Conservation (phyloP, 2,329 filamentous ascomycete species). For the Exophiala spinifera region DNA sequence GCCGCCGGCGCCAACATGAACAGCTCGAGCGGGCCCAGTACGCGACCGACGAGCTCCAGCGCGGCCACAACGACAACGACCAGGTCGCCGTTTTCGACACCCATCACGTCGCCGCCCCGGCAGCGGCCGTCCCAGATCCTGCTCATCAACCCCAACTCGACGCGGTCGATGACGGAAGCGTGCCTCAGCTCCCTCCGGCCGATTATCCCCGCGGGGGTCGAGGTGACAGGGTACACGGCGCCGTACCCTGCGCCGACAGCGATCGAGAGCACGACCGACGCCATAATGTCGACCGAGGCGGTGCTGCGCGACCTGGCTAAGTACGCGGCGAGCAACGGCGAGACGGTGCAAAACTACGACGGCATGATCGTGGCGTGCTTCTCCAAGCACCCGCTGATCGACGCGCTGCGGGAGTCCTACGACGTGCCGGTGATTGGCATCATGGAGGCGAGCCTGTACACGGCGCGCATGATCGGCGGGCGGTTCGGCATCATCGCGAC, state of each 20-base stretch:
- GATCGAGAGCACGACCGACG: slow-evolving; percentile 51
- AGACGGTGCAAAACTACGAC: slow-evolving; percentile 39
- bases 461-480: slow-evolving; percentile 49
- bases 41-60: slow-evolving; percentile 16
- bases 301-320: slow-evolving; percentile 45
- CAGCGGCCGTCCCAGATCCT: slow-evolving; percentile 36
- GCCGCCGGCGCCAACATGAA: slow-evolving; percentile 11
- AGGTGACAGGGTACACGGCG: slow-evolving; percentile 51
- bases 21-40: slow-evolving; percentile 16
- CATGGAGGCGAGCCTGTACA: slow-evolving; percentile 52
- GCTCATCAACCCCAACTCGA: slow-evolving; percentile 50
- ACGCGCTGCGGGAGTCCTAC: slow-evolving; percentile 48
- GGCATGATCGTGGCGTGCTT: slow-evolving; percentile 52
- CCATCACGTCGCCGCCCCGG: slow-evolving; percentile 25
- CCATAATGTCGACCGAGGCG: slow-evolving; percentile 50
- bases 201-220: slow-evolving; percentile 48
- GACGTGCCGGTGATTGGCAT: slow-evolving; percentile 48
- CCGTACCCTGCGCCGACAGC: slow-evolving; percentile 50
- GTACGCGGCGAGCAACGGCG: slow-evolving; percentile 38
- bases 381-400: slow-evolving; percentile 47
- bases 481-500: slow-evolving; percentile 47
- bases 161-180: slow-evolving; percentile 46
- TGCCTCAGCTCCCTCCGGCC: slow-evolving; percentile 45
- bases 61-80: too few relatives aligned
- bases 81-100: slow-evolving; percentile 28